Percentiles rank a stretch among this genome's conserved stretches.
Conservation (phyloP, 345 rosid genomes). For the Eucalyptus regnans region DNA sequence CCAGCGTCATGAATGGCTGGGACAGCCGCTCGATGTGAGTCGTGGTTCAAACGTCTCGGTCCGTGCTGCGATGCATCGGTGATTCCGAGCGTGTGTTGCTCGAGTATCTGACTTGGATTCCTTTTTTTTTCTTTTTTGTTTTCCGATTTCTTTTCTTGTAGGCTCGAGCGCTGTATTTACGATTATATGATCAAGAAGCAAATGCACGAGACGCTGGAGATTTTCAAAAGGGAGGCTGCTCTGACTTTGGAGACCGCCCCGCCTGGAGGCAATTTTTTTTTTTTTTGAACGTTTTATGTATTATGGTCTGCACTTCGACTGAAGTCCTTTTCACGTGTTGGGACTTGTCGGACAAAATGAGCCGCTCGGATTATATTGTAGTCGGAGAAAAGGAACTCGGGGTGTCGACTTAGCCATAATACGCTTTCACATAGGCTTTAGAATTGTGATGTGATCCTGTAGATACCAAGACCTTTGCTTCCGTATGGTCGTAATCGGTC, state of each 20-base stretch:
- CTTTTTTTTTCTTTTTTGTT: neutral
- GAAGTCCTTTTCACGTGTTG: neutral
- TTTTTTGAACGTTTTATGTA: neutral
- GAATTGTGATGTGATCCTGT: neutral
- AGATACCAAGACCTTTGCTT: neutral
- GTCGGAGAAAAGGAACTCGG: neutral
- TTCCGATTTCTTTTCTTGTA: neutral
- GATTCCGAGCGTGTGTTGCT: neutral
- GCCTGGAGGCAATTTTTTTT: neutral
- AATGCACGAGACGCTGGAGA: neutral
- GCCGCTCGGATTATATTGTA: neutral
- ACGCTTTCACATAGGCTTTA: neutral
- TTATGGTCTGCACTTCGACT: neutral
- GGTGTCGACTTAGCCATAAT: neutral
- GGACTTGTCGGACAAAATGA: neutral
- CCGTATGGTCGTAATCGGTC: neutral
- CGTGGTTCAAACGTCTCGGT: neutral
- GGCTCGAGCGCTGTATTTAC: neutral
- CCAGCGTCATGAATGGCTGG: neutral
- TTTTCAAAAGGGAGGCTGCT: neutral
- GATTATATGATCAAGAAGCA: neutral
- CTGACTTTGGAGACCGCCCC: neutral
- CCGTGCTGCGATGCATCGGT: neutral
- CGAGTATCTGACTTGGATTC: neutral
- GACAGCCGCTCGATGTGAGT: neutral